Evolutionary conservation across 352 stramenopile species (phyloP), one percentile per base, ranked within the genome.

Genomic region (Globisporangium nagaii): DNA sequence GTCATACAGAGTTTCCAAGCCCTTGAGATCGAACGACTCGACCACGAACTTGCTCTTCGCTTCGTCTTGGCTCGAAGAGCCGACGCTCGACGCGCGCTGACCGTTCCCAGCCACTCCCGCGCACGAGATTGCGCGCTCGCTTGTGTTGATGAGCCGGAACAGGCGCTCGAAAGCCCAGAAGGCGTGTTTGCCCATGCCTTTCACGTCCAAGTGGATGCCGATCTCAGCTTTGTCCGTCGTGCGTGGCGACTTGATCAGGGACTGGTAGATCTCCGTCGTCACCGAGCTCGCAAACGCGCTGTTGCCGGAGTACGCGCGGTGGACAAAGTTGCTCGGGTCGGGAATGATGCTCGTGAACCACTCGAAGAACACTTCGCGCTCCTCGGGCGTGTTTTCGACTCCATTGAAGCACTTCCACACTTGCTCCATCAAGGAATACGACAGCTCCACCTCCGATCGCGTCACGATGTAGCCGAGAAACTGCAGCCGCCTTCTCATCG

Each of bases 401-500:
- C 45, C 54, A 28, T 68, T 69, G 39, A 90, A 89, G 40, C 73
- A 89, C 1, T 46, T 45, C 79, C 73, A 92, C 19, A 93, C 53
- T 37, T 78, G 62, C 24, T 73, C 68, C 5, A 92, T 64, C 41
- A 82, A 58, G n/a, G 74, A 60, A 32, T 78, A 87, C 48, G 79
- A 63, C 42, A 95, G 49, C 46, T 84, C 77, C 22, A 95, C 56
- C 40, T 88, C 76, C 1, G 79, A 88, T 22, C 81, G 79, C 1
- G 76, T 94, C 25, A 89, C 66, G 15, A 93, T 64, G 54, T 88
- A 94, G 9, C 69, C 70, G 19, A 94, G 71, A 64, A 93, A 94
- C 19, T 59, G 58, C n/a, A 94, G 60, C 1, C 81, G 73, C 24
- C 79, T 81, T 42, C 59, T 40, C 31, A 82, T 70, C 11, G 62